phyloP scores from a whole-genome alignment of 164 flowering plant genomes.

The Vitis rotundifolia region DNA sequence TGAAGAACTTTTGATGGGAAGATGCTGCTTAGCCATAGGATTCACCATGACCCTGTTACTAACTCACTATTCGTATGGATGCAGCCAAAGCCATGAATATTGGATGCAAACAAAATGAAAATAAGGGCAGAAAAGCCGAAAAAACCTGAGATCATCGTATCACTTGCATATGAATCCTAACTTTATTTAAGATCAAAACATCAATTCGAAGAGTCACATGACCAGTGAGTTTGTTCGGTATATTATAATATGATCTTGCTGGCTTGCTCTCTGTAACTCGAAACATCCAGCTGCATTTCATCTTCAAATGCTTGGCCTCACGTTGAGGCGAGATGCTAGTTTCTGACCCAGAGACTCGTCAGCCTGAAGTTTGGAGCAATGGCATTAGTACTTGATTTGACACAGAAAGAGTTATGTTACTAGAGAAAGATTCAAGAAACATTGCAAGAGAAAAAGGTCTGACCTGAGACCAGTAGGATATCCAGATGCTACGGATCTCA shows the following conservation, averaged over 20 bases:
- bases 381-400: too few species aligned
- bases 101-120: too few species aligned
- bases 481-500: slow-evolving; percentile 83
- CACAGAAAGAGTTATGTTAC: too few species aligned
- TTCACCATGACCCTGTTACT: too few species aligned
- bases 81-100: too few species aligned
- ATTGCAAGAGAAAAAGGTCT: background rate
- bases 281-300: slow-evolving; percentile 3
- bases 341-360: slow-evolving; percentile 16
- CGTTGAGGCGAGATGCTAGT: slow-evolving; percentile 12
- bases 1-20: too few species aligned
- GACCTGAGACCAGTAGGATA: slow-evolving; percentile 90
- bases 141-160: background rate
- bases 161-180: background rate
- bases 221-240: background rate
- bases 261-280: slow-evolving; percentile 13
- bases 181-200: background rate
- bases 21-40: too few species aligned
- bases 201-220: background rate
- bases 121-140: too few species aligned
- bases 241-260: too few species aligned
- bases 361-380: slow-evolving; percentile 10
- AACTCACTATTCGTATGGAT: too few species aligned
- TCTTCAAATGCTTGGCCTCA: slow-evolving; percentile 11
- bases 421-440: too few species aligned